Evolutionary conservation across 805 yeast species (phyloP).

Genomic region (Ogataea saltuana): DNA sequence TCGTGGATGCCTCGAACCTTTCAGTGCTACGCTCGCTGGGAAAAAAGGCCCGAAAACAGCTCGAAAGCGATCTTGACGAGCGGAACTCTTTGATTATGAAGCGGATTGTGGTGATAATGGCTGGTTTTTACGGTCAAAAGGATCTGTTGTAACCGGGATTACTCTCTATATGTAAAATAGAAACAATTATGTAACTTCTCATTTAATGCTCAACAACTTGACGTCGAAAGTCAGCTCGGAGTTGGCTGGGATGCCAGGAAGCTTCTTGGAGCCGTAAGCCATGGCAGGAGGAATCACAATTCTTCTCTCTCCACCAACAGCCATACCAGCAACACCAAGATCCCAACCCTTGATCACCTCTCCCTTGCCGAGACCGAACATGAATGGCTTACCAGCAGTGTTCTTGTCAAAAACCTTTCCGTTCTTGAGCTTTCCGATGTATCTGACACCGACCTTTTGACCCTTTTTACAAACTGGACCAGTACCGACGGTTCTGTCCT

Average conservation of each 20-base stretch:
- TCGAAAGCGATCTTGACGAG: conserved; percentile 22
- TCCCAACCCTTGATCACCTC: conserved; percentile 99
- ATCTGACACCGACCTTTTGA: conserved; percentile 91
- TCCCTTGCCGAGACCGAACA: conserved; percentile 89
- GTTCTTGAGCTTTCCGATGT: conserved; percentile 95
- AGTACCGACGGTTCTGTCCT: conserved; percentile 87
- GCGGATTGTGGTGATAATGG: conserved; percentile 25
- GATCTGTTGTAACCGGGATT: conserved; percentile 31
- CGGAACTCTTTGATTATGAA: conserved; percentile 19
- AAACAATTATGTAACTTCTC: conserved; percentile 24
- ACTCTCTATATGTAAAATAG: not conserved
- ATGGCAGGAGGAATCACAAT: conserved; percentile 92
- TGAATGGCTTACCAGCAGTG: conserved; percentile 95
- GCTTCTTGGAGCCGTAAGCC: conserved; percentile 92
- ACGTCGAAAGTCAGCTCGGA: conserved; percentile 95
- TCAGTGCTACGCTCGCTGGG: conserved; percentile 44
- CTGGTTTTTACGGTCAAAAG: conserved; percentile 26
- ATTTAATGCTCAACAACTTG: conserved; percentile 87
- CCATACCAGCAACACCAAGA: conserved; percentile 97
- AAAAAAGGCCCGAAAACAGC: conserved; percentile 36
- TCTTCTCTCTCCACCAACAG: conserved; percentile 98
- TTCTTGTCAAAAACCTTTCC: conserved; percentile 97
- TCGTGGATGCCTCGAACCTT: conserved; percentile 39
- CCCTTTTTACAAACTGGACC: conserved; percentile 90
- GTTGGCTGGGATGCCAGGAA: conserved; percentile 98